These are phyloP conservation scores for Clitopilus passeckerianus DNA, from an alignment of 768 basidiomycete species.

Conservation along the genomic window DNA sequence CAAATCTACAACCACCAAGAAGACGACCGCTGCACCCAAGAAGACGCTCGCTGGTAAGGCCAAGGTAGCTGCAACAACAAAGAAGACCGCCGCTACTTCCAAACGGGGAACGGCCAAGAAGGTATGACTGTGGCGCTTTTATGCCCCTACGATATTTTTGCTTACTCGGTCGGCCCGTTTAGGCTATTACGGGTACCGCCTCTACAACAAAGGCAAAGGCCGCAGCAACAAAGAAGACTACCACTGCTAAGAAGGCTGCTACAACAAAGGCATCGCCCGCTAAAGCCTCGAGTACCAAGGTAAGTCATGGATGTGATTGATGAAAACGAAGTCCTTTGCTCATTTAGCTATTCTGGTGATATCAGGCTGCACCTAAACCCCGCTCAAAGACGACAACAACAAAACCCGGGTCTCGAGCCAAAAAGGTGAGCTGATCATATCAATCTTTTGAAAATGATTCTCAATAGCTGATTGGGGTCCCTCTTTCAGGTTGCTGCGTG, in stretches of 20 bases:
- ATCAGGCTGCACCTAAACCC: slow-evolving; percentile 24
- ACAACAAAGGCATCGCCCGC: slow-evolving; percentile 25
- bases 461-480: slow-evolving; percentile 1
- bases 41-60: slow-evolving; percentile 39
- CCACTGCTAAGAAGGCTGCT: slow-evolving; percentile 28
- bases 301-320: slow-evolving; percentile 7
- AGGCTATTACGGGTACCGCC: slow-evolving; percentile 50
- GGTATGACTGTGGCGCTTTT: neutral
- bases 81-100: slow-evolving; percentile 3
- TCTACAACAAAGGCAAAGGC: slow-evolving; percentile 35
- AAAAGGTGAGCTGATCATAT: slow-evolving; percentile 18
- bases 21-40: slow-evolving; percentile 41
- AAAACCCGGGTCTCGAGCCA: slow-evolving; percentile 22
- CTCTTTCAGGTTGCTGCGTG: slow-evolving; percentile 13
- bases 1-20: slow-evolving; percentile 29
- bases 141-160: neutral
- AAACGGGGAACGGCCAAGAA: slow-evolving; percentile 6
- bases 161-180: neutral
- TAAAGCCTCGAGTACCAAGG: slow-evolving; percentile 25
- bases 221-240: slow-evolving; percentile 28
- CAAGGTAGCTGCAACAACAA: slow-evolving; percentile 5
- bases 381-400: slow-evolving; percentile 18
- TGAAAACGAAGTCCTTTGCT: slow-evolving; percentile 1
- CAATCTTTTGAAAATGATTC: neutral
- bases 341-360: neutral